Conservation (phyloP, 805 yeast genomes). For the Pichia kluyveri region DNA sequence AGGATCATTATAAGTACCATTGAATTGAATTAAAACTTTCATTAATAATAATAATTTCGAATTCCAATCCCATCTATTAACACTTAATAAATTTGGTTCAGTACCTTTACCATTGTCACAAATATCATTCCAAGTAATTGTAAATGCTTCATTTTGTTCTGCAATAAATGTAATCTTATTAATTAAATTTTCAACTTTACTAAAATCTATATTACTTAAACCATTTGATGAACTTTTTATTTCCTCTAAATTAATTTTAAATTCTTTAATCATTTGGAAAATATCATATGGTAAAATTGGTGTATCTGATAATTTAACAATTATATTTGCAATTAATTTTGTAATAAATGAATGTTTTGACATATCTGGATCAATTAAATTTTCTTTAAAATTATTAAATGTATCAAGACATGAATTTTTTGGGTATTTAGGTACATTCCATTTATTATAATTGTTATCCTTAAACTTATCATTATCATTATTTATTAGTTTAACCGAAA, state of each 20-base stretch:
- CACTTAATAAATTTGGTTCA: constrained; percentile 66
- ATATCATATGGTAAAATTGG: constrained; percentile 71
- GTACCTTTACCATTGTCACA: constrained; percentile 44
- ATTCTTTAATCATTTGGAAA: constrained; percentile 32
- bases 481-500: constrained; percentile 42
- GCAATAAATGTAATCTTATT: constrained; percentile 35
- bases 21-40: constrained; percentile 37
- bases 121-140: constrained; percentile 52
- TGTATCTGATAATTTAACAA: constrained; percentile 56
- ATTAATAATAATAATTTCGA: constrained; percentile 51
- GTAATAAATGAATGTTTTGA: constrained; percentile 46
- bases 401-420: constrained; percentile 54
- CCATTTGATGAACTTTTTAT: not conserved
- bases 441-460: constrained; percentile 8
- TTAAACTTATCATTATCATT: not conserved
- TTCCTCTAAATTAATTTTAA: constrained; percentile 28
- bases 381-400: constrained; percentile 42
- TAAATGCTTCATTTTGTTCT: constrained; percentile 44
- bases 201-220: constrained; percentile 10
- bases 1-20: constrained; percentile 40
- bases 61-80: constrained; percentile 76
- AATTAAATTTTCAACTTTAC: constrained; percentile 21
- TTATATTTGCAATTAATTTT: constrained; percentile 42
- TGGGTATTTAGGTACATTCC: constrained; percentile 32
- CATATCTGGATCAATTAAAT: constrained; percentile 47